These are phyloP conservation scores for Ganoderma lingzhi DNA, from an alignment of 1,284 basidiomycete genomes.

Conservation along the genomic window DNA sequence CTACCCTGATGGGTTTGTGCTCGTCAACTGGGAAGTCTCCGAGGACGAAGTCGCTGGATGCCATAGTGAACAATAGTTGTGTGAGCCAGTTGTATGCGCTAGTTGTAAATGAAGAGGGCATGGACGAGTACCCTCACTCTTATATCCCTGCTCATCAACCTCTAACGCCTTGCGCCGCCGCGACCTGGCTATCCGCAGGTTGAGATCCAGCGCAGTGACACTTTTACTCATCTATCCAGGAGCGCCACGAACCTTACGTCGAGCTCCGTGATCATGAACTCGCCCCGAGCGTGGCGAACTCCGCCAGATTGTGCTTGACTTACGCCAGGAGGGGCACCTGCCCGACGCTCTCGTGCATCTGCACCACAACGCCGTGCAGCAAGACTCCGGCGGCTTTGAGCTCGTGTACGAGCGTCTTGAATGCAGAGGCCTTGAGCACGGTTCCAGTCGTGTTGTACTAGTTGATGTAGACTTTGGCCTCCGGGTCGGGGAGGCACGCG, in stretches of 20 bases:
- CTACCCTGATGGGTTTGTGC: constrained; percentile 48
- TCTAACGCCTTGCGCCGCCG: too few species aligned
- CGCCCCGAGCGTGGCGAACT: constrained; percentile 59
- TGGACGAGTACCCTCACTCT: too few species aligned
- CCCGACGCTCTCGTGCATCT: constrained; percentile 61
- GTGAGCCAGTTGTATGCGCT: too few species aligned
- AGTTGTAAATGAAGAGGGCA: too few species aligned
- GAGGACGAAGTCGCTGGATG: too few species aligned
- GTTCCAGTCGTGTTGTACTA: constrained; percentile 54
- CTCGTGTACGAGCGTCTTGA: constrained; percentile 57
- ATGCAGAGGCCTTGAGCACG: constrained; percentile 58
- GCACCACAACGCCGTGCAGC: constrained; percentile 63
- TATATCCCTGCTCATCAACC: too few species aligned
- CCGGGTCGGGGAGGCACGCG: constrained; percentile 54
- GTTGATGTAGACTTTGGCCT: constrained; percentile 54
- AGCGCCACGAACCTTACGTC: constrained; percentile 61
- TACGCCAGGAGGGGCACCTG: constrained; percentile 48
- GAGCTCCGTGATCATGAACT: constrained; percentile 69
- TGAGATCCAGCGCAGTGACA: too few species aligned
- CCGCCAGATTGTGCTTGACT: constrained; percentile 52
- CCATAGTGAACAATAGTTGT: too few species aligned
- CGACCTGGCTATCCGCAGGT: too few species aligned
- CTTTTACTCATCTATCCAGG: constrained; percentile 28
- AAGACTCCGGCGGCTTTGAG: constrained; percentile 55
- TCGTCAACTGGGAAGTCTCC: too few species aligned